Conservation (phyloP, 345 rosid genomes). For the Chamaenerion angustifolium region DNA sequence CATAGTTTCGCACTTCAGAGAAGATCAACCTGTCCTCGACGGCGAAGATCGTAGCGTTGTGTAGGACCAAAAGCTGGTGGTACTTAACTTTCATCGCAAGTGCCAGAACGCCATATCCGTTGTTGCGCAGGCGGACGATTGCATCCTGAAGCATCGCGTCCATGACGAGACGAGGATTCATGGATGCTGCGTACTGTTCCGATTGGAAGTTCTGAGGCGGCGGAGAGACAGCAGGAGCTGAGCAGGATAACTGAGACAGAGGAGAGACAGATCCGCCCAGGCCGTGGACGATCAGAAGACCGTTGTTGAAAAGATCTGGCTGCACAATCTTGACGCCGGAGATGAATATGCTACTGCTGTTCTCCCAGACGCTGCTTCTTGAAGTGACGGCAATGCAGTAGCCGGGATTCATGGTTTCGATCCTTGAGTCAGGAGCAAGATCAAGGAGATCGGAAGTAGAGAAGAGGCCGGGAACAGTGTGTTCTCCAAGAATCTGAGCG, state of each 20-base stretch:
- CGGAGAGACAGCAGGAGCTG: slow-evolving; percentile 16
- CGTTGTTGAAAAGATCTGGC: slow-evolving; percentile 60
- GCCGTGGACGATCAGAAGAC: slow-evolving; percentile 45
- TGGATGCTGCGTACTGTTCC: not conserved
- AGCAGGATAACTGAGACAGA: slow-evolving; percentile 34
- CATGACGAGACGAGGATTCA: slow-evolving; percentile 21
- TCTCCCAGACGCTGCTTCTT: slow-evolving; percentile 6
- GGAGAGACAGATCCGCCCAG: slow-evolving; percentile 46
- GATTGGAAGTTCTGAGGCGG: not conserved
- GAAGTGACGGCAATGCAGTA: slow-evolving; percentile 45
- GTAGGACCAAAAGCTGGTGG: slow-evolving; percentile 26
- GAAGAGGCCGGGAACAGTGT: slow-evolving; percentile 50
- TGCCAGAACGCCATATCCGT: slow-evolving; percentile 42
- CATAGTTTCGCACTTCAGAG: slow-evolving; percentile 33
- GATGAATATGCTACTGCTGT: slow-evolving; percentile 26
- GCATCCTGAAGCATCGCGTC: slow-evolving; percentile 51
- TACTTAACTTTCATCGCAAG: slow-evolving; percentile 36
- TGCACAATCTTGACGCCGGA: slow-evolving; percentile 40
- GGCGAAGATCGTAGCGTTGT: slow-evolving; percentile 45
- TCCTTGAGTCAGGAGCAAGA: slow-evolving; percentile 35
- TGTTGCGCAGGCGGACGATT: slow-evolving; percentile 40
- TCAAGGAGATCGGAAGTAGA: slow-evolving; percentile 34
- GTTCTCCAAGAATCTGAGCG: slow-evolving; percentile 42
- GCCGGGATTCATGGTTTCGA: slow-evolving; percentile 51
- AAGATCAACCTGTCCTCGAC: slow-evolving; percentile 39